A percentile compares a stretch with the other conserved stretches of the same genome.
These are phyloP conservation scores for Suillus tomentosus DNA, from an alignment of 768 basidiomycete species.

Conservation along the genomic window DNA sequence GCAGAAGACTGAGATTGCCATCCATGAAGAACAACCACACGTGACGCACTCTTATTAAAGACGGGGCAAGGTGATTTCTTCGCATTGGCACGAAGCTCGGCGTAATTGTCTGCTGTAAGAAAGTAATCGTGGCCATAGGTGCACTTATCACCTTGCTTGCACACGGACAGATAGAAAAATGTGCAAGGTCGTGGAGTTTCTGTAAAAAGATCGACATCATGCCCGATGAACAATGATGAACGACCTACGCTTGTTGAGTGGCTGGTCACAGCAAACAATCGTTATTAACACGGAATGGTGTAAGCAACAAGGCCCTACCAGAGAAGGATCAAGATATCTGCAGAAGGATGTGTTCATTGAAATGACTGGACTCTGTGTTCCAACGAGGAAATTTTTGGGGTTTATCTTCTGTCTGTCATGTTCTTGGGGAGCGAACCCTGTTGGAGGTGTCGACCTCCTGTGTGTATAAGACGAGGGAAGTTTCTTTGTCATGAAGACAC, in stretches of 20 bases:
- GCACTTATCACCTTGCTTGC: constrained; percentile 34
- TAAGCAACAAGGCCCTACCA: constrained; percentile 9
- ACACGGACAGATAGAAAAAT: constrained; percentile 36
- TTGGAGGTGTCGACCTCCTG: constrained; percentile 2
- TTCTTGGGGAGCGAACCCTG: constrained; percentile 22
- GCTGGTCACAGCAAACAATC: constrained; percentile 20
- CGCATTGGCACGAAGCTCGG: constrained; percentile 33
- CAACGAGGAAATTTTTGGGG: background rate
- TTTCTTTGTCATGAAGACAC: constrained; percentile 39
- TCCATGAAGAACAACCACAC: background rate
- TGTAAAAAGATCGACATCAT: constrained; percentile 14
- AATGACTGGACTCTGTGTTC: constrained; percentile 7
- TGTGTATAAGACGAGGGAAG: constrained; percentile 14
- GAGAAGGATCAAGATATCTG: constrained; percentile 13
- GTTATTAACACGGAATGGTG: background rate
- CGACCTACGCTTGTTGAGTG: constrained; percentile 34
- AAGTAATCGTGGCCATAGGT: constrained; percentile 38
- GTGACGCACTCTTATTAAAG: constrained; percentile 29
- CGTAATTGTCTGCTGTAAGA: constrained; percentile 29
- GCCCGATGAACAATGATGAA: background rate
- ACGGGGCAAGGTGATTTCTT: constrained; percentile 38
- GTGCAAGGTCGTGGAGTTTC: constrained; percentile 42
- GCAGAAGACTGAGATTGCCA: background rate
- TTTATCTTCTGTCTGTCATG: constrained; percentile 24
- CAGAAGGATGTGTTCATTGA: background rate